A percentile compares a stretch with the other conserved stretches of the same genome.
Evolutionary conservation across 495 filamentous ascomycete species (phyloP).

Genomic region (Rostrohypoxylon terebratum): DNA sequence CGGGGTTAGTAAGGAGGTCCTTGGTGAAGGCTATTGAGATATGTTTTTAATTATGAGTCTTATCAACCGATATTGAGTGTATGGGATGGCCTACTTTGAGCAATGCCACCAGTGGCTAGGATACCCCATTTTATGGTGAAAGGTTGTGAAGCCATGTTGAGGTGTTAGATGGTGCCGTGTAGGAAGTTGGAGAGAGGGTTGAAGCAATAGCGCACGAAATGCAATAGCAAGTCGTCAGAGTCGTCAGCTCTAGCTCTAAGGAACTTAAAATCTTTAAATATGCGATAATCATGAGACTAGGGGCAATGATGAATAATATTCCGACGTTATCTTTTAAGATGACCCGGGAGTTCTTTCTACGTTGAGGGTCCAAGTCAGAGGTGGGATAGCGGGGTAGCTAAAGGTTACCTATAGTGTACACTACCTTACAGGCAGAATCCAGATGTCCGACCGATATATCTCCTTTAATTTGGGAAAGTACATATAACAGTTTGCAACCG

Average conservation of each 20-base stretch:
- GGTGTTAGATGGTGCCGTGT: not conserved
- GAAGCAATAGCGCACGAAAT: not conserved
- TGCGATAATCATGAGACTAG: not conserved
- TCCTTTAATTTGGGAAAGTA: not conserved
- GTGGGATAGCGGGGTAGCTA: conserved; percentile 5
- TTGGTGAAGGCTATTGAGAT: conserved; percentile 73
- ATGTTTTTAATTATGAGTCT: conserved; percentile 5
- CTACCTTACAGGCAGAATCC: no score
- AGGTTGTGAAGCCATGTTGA: conserved; percentile 60
- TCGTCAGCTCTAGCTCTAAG: no score
- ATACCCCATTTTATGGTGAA: conserved; percentile 82
- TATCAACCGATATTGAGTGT: not conserved
- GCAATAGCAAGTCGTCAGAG: not conserved
- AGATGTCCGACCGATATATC: conserved; percentile 1
- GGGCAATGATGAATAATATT: not conserved
- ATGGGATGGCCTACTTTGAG: conserved; percentile 66
- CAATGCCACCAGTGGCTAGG: conserved; percentile 85
- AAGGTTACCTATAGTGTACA: not conserved
- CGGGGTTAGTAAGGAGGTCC: conserved; percentile 85
- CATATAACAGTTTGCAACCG: not conserved
- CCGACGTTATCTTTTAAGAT: not conserved
- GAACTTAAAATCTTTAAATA: not conserved
- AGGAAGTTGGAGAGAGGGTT: not conserved
- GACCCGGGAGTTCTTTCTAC: not conserved
- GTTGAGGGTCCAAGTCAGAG: not conserved